Base-by-base conservation (phyloP, 768 basidiomycete genomes). In the Lyophyllum decastes region DNA sequence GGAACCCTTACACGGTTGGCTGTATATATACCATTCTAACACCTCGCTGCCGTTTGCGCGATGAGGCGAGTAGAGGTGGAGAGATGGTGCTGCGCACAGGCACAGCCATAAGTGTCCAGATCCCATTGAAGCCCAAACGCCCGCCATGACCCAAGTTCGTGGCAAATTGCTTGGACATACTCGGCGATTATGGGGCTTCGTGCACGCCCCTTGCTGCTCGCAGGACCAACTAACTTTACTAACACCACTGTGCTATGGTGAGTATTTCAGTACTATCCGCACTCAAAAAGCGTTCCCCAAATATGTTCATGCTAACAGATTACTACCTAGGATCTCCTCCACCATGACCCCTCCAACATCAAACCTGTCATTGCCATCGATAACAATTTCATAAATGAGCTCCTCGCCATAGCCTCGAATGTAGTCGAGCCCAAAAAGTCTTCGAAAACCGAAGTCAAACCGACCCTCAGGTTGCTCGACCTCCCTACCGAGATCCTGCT, bases 401-500 rank as follows among this genome's bases (percentile, higher is more conserved):
- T 57, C 6, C 26, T 57, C 3, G 41, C 27, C 8, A 26, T 44
- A 33, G 52, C 47, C 47, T 52, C 52, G 24, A n/a, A n/a, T n/a
- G 1, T 38, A 16, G 24, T 43, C 2, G 51, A 43, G 25, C 34
- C 49, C 49, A 38, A 35, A 11, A 35, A 24, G 49, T 35, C 9
- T 14, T 19, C 24, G 38, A 44, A 27, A n/a, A 21, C 24, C 11
- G 43, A 43, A 41, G 4, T 43, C 9, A n/a, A 26, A n/a, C 35
- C 22, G 4, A 25, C 17, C 3, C 21, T 35, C 9, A 41, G 19
- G 24, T 50, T 71, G 33, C 49, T 66, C 17, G 60, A 65, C 47
- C 57, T 74, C n/a, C 73, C 73, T 0, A 68, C 66, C 19, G 73
- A 74, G 54, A 61, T 72, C 35, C 54, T 72, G n/a, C 59, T 68